phyloP scores from a whole-genome alignment of 2,329 filamentous ascomycete genomes.

The Epichloe coenophiala region DNA sequence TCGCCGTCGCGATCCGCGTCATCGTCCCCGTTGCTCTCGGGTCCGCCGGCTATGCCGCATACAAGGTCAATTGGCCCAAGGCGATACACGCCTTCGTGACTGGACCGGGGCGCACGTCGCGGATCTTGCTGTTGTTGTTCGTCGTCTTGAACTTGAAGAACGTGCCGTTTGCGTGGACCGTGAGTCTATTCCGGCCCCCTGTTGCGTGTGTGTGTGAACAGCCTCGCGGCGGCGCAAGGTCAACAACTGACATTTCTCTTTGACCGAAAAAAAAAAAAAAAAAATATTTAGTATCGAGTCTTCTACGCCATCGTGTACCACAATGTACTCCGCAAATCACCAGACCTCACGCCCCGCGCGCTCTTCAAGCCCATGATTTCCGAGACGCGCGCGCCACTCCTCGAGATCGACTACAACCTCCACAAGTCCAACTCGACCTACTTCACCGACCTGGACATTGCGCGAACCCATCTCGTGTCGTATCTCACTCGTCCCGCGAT shows the following conservation, averaged over 20 bases:
- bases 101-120: conserved; percentile 38
- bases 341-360: conserved; percentile 41
- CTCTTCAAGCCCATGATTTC: conserved; percentile 63
- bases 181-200: conserved; percentile 24
- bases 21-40: conserved; percentile 28
- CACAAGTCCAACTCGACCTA: conserved; percentile 80
- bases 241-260: background rate
- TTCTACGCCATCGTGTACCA: conserved; percentile 44
- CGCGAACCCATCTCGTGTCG: conserved; percentile 67
- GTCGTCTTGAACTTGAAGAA: conserved; percentile 58
- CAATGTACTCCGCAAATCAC: conserved; percentile 33
- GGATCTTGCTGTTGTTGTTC: conserved; percentile 40
- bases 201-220: background rate
- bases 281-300: conserved; percentile 35
- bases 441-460: conserved; percentile 74
- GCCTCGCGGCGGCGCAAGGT: too few relatives aligned
- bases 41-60: conserved; percentile 32
- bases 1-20: conserved; percentile 23
- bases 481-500: conserved; percentile 43
- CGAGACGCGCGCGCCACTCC: conserved; percentile 49
- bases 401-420: conserved; percentile 77
- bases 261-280: background rate
- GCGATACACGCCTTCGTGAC: conserved; percentile 32
- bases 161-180: conserved; percentile 63
- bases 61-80: conserved; percentile 28